phyloP scores from a whole-genome alignment of 1,139 yeast species.

The Suhomyces terraborum region DNA sequence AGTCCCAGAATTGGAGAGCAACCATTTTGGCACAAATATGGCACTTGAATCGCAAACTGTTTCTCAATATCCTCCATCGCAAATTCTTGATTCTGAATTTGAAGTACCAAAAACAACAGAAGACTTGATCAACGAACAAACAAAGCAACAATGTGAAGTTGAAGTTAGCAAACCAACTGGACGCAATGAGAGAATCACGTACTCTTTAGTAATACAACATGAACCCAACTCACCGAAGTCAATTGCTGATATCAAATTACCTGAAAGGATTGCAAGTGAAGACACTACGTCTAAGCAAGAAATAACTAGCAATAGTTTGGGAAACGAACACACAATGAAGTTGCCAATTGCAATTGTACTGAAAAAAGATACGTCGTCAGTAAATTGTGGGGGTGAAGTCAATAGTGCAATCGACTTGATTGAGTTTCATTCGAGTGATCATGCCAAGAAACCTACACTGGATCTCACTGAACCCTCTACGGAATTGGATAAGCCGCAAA shows the following conservation, averaged over 20 bases:
- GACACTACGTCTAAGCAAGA: too few species aligned
- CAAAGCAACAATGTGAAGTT: background rate
- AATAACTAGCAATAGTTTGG: too few species aligned
- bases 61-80: background rate
- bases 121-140: background rate
- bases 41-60: background rate
- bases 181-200: background rate
- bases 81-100: background rate
- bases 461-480: too few species aligned
- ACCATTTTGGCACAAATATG: background rate
- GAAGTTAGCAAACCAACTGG: background rate
- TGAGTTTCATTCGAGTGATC: too few species aligned
- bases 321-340: too few species aligned
- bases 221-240: background rate
- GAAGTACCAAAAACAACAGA: background rate
- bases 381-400: too few species aligned
- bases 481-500: too few species aligned
- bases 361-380: too few species aligned
- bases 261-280: too few species aligned
- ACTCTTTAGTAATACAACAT: background rate
- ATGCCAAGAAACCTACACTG: too few species aligned
- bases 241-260: background rate
- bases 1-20: constrained; percentile 1
- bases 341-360: too few species aligned
- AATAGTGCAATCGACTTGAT: too few species aligned